These are phyloP conservation scores for Scheffersomyces stipitis DNA, from an alignment of 805 yeast genomes.

Conservation along the genomic window DNA sequence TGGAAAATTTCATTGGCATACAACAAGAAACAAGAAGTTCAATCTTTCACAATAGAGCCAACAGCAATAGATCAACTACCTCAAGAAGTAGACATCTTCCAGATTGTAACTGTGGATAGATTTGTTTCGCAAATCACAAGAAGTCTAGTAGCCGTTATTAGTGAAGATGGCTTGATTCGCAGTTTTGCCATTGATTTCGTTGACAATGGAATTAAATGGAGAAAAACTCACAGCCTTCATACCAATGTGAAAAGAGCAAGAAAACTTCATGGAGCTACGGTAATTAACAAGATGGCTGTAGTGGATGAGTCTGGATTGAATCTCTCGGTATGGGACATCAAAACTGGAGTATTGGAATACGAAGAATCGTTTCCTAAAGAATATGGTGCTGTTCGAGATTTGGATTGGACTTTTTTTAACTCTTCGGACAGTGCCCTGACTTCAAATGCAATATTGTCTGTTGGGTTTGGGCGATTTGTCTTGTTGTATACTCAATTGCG, in stretches of 20 bases:
- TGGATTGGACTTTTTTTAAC: constrained; percentile 81
- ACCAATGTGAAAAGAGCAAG: constrained; percentile 57
- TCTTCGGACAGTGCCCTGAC: constrained; percentile 16
- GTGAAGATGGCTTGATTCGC: constrained; percentile 34
- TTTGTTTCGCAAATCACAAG: constrained; percentile 20
- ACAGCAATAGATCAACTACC: constrained; percentile 42
- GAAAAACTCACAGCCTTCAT: constrained; percentile 44
- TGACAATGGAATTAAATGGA: constrained; percentile 49
- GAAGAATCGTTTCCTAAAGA: constrained; percentile 39
- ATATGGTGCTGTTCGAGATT: constrained; percentile 52
- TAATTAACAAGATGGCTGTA: constrained; percentile 68
- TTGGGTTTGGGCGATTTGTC: constrained; percentile 69
- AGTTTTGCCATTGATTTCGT: constrained; percentile 19
- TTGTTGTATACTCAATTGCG: constrained; percentile 77
- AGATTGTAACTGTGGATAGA: constrained; percentile 61
- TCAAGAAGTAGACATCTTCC: constrained; percentile 34
- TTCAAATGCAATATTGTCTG: constrained; percentile 63
- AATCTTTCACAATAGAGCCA: constrained; percentile 15
- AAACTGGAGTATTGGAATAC: constrained; percentile 65
- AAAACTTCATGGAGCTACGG: constrained; percentile 68
- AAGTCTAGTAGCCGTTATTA: constrained; percentile 55
- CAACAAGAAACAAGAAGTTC: constrained; percentile 10
- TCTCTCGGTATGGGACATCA: constrained; percentile 79
- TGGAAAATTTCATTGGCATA: constrained; percentile 37
- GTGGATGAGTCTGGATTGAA: constrained; percentile 53